Evolutionary conservation across 371 early-diverging fungal genomes (phyloP).

Genomic region (Nosema bombycis): DNA sequence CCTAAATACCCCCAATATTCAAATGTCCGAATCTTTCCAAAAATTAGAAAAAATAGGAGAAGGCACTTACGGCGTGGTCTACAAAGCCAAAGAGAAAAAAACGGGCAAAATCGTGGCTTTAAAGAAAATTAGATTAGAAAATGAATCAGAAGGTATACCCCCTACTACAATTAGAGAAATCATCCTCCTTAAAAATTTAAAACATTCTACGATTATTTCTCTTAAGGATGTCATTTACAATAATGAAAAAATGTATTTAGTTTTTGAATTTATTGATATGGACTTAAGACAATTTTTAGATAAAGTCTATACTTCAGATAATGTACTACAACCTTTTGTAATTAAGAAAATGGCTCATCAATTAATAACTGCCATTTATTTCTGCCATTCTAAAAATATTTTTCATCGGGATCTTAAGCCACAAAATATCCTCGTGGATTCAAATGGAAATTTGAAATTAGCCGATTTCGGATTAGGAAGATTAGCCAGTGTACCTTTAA

Average conservation of each 20-base stretch:
- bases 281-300: conserved; percentile 89
- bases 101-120: conserved; percentile 86
- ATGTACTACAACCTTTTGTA: conserved; percentile 7
- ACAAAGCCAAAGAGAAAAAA: conserved; percentile 78
- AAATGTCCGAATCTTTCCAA: conserved; percentile 67
- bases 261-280: conserved; percentile 93
- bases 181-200: conserved; percentile 81
- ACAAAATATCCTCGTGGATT: conserved; percentile 68
- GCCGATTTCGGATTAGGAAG: conserved; percentile 66
- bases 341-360: conserved; percentile 69
- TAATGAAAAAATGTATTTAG: conserved; percentile 85
- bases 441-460: conserved; percentile 57
- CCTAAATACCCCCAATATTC: no score
- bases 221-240: conserved; percentile 93
- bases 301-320: conserved; percentile 68
- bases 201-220: conserved; percentile 77
- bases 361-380: conserved; percentile 88
- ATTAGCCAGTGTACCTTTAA: conserved; percentile 57
- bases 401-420: conserved; percentile 83
- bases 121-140: conserved; percentile 86
- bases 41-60: conserved; percentile 85
- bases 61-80: conserved; percentile 99
- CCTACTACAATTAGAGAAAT: conserved; percentile 90
- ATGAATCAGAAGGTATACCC: conserved; percentile 89
- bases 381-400: conserved; percentile 90